phyloP scores from a whole-genome alignment of 2,329 filamentous ascomycete species.

The Xylariales sp. region DNA sequence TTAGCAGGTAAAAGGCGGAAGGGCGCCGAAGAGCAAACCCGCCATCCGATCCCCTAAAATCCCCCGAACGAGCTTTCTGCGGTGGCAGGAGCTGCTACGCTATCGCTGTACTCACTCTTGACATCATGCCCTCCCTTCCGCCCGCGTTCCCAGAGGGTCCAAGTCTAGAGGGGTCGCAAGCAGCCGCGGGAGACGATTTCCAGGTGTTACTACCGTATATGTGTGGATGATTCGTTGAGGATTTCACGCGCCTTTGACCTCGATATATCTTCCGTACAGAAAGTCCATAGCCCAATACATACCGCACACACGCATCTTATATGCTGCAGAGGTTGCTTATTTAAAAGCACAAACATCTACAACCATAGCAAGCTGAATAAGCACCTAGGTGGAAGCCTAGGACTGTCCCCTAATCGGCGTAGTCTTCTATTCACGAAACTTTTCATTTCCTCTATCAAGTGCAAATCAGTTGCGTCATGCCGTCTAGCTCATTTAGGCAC shows the following conservation, averaged over 20 bases:
- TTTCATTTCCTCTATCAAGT: not conserved
- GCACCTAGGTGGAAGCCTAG: too few species aligned
- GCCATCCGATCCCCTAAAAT: not conserved
- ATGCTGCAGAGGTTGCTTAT: too few species aligned
- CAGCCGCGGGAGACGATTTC: not conserved
- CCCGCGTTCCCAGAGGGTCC: not conserved
- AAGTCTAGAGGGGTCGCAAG: not conserved
- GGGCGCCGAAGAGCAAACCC: not conserved
- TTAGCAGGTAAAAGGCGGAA: not conserved
- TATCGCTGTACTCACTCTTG: not conserved
- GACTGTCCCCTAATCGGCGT: not conserved
- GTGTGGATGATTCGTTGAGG: not conserved
- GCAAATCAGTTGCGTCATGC: not conserved
- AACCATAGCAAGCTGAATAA: too few species aligned
- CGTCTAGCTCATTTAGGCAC: slow-evolving; percentile 18
- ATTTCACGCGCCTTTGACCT: not conserved
- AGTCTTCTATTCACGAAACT: not conserved
- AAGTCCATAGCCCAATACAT: not conserved
- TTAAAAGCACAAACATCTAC: too few species aligned
- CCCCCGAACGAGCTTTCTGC: too few species aligned
- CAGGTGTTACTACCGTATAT: not conserved
- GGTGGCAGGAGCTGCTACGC: slow-evolving; percentile 15
- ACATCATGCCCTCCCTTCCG: slow-evolving; percentile 2
- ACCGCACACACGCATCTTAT: too few species aligned
- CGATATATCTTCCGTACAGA: too few species aligned